Base-by-base conservation (phyloP, 1,284 basidiomycete species). In the Gomphus bonarii region DNA sequence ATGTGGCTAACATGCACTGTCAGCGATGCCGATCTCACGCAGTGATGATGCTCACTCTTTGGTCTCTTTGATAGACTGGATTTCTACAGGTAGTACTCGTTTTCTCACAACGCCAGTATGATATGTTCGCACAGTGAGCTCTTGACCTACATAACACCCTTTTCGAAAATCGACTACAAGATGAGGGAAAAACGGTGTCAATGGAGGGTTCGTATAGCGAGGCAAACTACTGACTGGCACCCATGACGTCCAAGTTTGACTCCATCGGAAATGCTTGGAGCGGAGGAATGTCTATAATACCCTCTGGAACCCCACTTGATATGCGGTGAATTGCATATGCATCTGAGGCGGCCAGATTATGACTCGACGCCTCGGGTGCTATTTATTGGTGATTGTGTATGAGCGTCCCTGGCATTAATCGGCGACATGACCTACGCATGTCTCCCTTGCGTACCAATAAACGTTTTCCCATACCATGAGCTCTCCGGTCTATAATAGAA, bases 131-230 rank as follows among this genome's bases (percentile, higher is more conserved):
- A 97, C 95, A 0, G 95, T 98, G 43, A 99, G 75, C 66, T 99
- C 97, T 74, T 99, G 97, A 3, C 97, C 97, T 1, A 99, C 85
- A 67, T 98, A 99, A 69, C 97, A 99, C 6, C 97, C 97, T 72
- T 99, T 99, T 51, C 90, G 78, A 69, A 97, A 97, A 70, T 98
- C 94, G 64, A 99, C 94, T 95, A 64, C 4, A 10, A 7, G 11
- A 35, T 18, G 60, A 52, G 11, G 58, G 54, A 54, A 44, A 60
- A 38, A 59, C 46, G 59, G 30, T 58, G 51, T 28, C 9, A 40
- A 48, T 61, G 60, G 54, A 30, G 50, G 55, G n/a, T 40, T 54
- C 57, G 53, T 36, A 50, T 58, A 61, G 31, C 31, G 40, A 51
- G 12, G 52, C 28, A 46, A 50, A 18, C 28, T 30, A 74, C 87